Evolutionary conservation across 1,284 basidiomycete genomes (phyloP).

Genomic region (Austroboletus novae-zelandiae): DNA sequence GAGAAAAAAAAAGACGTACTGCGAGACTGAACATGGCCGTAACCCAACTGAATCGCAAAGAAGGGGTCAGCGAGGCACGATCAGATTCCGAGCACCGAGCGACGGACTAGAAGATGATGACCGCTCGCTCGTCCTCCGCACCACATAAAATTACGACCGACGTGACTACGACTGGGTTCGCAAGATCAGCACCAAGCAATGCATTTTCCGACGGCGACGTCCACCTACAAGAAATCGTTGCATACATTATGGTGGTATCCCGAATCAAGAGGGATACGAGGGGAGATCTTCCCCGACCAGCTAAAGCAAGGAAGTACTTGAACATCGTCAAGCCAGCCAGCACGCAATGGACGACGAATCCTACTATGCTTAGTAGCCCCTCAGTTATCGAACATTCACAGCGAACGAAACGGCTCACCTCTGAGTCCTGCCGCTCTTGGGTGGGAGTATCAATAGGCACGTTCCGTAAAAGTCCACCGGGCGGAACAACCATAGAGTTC

Average conservation of each 20-base stretch:
- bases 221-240: constrained; percentile 7
- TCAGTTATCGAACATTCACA: not conserved
- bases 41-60: constrained; percentile 13
- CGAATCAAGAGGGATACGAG: constrained; percentile 26
- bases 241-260: constrained; percentile 17
- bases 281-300: constrained; percentile 14
- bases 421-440: constrained; percentile 3
- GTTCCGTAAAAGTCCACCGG: not conserved
- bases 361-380: constrained; percentile 9
- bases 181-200: constrained; percentile 1
- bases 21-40: constrained; percentile 10
- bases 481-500: constrained; percentile 5
- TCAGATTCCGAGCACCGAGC: not conserved
- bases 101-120: constrained; percentile 19
- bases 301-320: constrained; percentile 16
- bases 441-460: constrained; percentile 13
- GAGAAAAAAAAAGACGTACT: constrained; percentile 8
- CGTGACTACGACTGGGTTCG: constrained; percentile 8
- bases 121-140: constrained; percentile 10
- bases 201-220: not conserved
- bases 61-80: not conserved
- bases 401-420: constrained; percentile 1
- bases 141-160: constrained; percentile 8
- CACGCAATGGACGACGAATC: constrained; percentile 15
- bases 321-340: constrained; percentile 16